Evolutionary conservation across 2,329 filamentous ascomycete species (phyloP).

Genomic region (Apiospora malaysiana): DNA sequence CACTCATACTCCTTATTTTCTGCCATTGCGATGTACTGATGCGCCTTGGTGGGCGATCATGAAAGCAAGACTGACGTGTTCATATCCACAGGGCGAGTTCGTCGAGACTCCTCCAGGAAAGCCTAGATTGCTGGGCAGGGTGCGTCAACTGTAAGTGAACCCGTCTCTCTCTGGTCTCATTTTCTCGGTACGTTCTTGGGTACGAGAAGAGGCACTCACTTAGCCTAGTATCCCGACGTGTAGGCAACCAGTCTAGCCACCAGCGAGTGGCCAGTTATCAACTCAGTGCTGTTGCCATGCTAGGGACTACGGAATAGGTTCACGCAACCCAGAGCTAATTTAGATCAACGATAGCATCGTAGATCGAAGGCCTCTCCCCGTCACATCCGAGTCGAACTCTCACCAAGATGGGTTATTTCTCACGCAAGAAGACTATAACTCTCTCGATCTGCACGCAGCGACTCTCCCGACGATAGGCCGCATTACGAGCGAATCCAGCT

Average conservation of each 20-base stretch:
- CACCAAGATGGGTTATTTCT: slow-evolving; percentile 35
- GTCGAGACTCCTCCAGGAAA: slow-evolving; percentile 34
- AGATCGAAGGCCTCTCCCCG: slow-evolving; percentile 30
- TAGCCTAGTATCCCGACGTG: neutral
- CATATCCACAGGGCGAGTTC: slow-evolving; percentile 34
- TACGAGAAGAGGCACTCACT: slow-evolving; percentile 7
- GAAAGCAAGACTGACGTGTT: slow-evolving; percentile 22
- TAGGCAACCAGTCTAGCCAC: neutral
- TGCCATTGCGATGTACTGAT: neutral
- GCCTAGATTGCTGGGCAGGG: slow-evolving; percentile 32
- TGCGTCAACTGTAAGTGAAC: slow-evolving; percentile 36
- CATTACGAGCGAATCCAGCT: slow-evolving; percentile 37
- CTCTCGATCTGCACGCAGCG: slow-evolving; percentile 35
- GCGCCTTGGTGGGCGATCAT: neutral
- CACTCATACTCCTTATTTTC: neutral
- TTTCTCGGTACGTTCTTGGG: neutral
- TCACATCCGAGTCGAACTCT: slow-evolving; percentile 24
- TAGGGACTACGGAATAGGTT: too few species aligned
- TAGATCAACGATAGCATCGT: slow-evolving; percentile 32
- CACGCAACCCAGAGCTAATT: neutral
- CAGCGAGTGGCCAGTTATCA: neutral
- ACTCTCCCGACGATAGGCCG: slow-evolving; percentile 36
- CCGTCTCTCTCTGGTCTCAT: neutral
- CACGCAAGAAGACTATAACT: slow-evolving; percentile 36
- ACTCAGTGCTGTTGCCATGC: neutral